phyloP scores from a whole-genome alignment of 768 basidiomycete genomes.

The Mycena albidolilacea region DNA sequence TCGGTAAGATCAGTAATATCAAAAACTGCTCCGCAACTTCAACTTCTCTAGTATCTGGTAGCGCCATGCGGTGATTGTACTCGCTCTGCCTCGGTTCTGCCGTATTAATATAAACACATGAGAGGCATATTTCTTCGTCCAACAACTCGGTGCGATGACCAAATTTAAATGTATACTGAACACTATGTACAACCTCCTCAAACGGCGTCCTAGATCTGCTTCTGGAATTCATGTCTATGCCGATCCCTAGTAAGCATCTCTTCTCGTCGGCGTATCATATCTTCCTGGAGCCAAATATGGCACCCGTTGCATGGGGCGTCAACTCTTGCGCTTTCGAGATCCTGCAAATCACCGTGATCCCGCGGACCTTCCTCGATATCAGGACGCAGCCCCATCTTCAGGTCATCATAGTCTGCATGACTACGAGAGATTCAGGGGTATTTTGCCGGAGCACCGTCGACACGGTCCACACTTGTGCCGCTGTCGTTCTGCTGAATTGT shows the following conservation, averaged over 20 bases:
- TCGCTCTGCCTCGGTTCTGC: background rate
- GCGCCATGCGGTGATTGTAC: too few species aligned
- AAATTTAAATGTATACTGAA: slow-evolving; percentile 3
- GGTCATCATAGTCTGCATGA: slow-evolving; percentile 3
- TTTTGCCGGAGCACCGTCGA: slow-evolving; percentile 4
- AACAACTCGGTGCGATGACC: background rate
- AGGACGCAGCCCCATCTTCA: background rate
- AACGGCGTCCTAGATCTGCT: slow-evolving; percentile 18
- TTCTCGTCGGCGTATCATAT: slow-evolving; percentile 9
- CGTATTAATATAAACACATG: background rate
- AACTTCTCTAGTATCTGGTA: too few species aligned
- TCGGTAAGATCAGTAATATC: too few species aligned
- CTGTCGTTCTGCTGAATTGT: slow-evolving; percentile 11
- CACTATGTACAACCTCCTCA: slow-evolving; percentile 1
- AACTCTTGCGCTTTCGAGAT: background rate
- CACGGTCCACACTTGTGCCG: background rate
- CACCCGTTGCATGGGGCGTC: background rate
- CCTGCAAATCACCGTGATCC: slow-evolving; percentile 2
- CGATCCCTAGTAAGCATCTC: slow-evolving; percentile 11
- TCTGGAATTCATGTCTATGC: slow-evolving; percentile 22
- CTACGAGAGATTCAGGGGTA: background rate
- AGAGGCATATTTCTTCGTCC: background rate
- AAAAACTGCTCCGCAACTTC: too few species aligned
- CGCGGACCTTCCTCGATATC: slow-evolving; percentile 9
- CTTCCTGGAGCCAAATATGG: slow-evolving; percentile 12